Conservation (phyloP, 129 eudicot genomes). For the Dittrichia graveolens region DNA sequence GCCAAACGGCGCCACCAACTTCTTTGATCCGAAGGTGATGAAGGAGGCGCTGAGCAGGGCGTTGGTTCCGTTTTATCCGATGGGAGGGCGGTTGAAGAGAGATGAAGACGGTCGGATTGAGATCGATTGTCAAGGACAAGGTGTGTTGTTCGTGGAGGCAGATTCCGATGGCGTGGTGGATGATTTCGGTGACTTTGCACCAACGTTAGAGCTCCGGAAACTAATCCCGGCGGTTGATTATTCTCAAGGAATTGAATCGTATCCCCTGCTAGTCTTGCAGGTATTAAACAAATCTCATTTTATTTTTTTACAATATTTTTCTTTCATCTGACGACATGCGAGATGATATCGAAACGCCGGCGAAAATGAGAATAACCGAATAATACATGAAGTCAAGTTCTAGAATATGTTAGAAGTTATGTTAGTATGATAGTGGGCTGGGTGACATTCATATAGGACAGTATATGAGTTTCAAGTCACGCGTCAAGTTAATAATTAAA, state of each 20-base stretch:
- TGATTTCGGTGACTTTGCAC: slow-evolving; percentile 83
- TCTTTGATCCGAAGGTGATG: slow-evolving; percentile 61
- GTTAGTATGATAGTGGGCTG: no score
- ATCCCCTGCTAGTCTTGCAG: slow-evolving; percentile 72
- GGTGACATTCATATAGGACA: no score
- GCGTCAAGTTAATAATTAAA: no score
- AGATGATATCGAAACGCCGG: no score
- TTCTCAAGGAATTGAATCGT: slow-evolving; percentile 58
- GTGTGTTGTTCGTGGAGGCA: slow-evolving; percentile 84
- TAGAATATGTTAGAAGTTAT: no score
- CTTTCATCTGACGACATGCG: background rate
- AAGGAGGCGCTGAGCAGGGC: slow-evolving; percentile 60
- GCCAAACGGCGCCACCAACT: slow-evolving; percentile 55
- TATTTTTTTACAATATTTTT: background rate
- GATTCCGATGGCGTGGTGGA: slow-evolving; percentile 58
- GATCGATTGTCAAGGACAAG: slow-evolving; percentile 81
- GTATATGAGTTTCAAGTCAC: no score
- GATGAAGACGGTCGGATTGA: slow-evolving; percentile 80
- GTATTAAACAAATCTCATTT: slow-evolving; percentile 22
- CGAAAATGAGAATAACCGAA: no score
- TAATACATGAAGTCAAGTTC: background rate
- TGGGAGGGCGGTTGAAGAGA: slow-evolving; percentile 74
- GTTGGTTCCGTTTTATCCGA: slow-evolving; percentile 77
- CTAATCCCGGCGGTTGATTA: slow-evolving; percentile 82
- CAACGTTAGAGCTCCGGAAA: slow-evolving; percentile 64